Percentiles rank a stretch among this genome's conserved stretches.
Evolutionary conservation across 306 rosid genomes (phyloP).

Genomic region (barrel medic (Medicago truncatula)): DNA sequence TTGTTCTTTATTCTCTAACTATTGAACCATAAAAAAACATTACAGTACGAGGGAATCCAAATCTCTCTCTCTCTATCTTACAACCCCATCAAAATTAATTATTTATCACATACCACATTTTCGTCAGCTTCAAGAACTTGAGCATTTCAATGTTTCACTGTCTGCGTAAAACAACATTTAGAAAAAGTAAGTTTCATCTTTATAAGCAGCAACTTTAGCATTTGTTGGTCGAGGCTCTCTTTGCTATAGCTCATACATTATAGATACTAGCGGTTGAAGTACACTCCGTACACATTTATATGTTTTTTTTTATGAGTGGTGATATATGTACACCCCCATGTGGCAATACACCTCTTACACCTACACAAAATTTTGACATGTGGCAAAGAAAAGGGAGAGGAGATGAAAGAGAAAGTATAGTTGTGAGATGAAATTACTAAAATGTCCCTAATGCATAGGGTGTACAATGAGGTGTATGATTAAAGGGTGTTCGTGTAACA

Average conservation of each 20-base stretch:
- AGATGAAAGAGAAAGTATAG: no score
- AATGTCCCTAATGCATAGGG: no score
- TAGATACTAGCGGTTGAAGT: no score
- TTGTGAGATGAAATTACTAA: no score
- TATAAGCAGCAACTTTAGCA: slow-evolving; percentile 10
- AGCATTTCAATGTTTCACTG: slow-evolving; percentile 39
- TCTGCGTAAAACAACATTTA: slow-evolving; percentile 46
- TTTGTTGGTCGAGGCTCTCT: slow-evolving; percentile 16
- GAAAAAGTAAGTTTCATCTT: slow-evolving; percentile 33
- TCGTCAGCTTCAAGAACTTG: slow-evolving; percentile 43
- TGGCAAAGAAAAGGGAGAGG: no score
- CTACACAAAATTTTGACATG: no score
- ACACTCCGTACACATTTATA: no score
- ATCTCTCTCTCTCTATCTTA: slow-evolving; percentile 6
- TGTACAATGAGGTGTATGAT: no score
- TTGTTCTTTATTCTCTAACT: slow-evolving; percentile 40
- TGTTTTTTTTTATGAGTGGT: no score
- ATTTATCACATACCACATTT: slow-evolving; percentile 39
- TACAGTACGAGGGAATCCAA: slow-evolving; percentile 35
- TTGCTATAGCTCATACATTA: not conserved
- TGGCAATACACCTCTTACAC: no score
- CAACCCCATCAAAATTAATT: slow-evolving; percentile 28
- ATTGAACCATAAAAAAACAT: slow-evolving; percentile 44
- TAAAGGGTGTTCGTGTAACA: no score
- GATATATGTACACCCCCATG: no score